Evolutionary conservation across 306 rosid genomes (phyloP), one percentile per base, ranked within the genome.

Genomic region (Quercus alba): DNA sequence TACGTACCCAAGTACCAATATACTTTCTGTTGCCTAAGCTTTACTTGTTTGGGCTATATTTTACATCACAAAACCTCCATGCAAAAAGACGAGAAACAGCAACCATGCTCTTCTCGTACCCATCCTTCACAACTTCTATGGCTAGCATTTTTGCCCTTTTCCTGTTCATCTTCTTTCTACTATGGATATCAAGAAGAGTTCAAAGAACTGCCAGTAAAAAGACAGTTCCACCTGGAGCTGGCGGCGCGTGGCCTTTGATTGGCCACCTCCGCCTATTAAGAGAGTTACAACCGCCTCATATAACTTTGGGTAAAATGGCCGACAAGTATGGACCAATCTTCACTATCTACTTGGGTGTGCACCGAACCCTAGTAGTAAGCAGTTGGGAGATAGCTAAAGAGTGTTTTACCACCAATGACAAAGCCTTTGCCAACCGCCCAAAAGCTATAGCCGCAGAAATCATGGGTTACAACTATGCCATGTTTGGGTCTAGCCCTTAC

Each of bases 361-460:
- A 61, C 28, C 58, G 75, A 4, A 6, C 75, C 25, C 17, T 80
- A 0, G 62, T 80, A 15, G 73, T 76, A 15, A 84, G 78, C 56
- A 63, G 71, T 9, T 72, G 74, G 66, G 79, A 72, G 6, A 19
- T 72, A 1, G 84, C 80, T 3, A 80, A 59, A 71, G 84, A 75
- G 75, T 75, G 83, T n/a, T 23, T 78, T 5, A 79, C 86, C 9
- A 78, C 83, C n/a, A 74, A 78, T n/a, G 86, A 83, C 33, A 59
- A 38, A 30, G 71, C 20, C 28, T 75, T 75, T 26, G 80, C 83
- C 23, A 54, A 3, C 77, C 74, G 84, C 3, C 84, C 87, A 1
- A 78, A 76, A 18, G 3, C 19, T 6, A 3, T 71, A 12, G 76
- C 78, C 18, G 6, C 63, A 10, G 76, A 75, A 20, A 3, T 75